Conservation (phyloP, 768 basidiomycete species). For the Lentinus brumalis region DNA sequence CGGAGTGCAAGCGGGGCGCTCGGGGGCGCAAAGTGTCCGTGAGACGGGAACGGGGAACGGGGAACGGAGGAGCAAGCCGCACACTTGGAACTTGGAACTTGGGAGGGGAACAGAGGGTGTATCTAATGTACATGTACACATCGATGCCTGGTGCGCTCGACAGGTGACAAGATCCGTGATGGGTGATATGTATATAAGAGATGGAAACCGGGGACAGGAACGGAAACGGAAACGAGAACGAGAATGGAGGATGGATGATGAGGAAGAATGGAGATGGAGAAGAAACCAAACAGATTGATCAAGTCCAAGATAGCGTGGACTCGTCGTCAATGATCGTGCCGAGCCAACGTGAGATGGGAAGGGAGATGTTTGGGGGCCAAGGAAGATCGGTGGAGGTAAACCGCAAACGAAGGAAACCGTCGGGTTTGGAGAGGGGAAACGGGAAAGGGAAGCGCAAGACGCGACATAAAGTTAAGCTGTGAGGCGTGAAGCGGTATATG, state of each 20-base stretch:
- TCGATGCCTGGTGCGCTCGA: slow-evolving; percentile 18
- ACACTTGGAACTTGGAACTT: too few species aligned
- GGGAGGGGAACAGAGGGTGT: too few species aligned
- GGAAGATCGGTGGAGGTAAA: too few species aligned
- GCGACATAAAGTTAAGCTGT: not conserved
- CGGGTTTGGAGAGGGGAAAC: not conserved
- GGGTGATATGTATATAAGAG: not conserved
- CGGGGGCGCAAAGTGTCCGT: too few species aligned
- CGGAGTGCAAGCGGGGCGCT: too few species aligned
- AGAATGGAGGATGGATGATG: not conserved
- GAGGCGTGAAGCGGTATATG: slow-evolving; percentile 4
- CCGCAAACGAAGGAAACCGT: too few species aligned
- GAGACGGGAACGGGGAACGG: not conserved
- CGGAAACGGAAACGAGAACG: not conserved
- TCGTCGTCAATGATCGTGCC: too few species aligned
- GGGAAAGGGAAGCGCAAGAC: not conserved
- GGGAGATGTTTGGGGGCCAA: not conserved
- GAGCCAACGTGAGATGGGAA: not conserved
- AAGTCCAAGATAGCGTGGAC: not conserved
- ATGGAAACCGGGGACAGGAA: not conserved
- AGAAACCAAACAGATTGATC: not conserved
- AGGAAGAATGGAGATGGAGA: not conserved
- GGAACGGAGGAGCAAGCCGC: not conserved
- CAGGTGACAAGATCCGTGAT: not conserved
- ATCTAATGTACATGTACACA: slow-evolving; percentile 1